These are phyloP conservation scores for Fistulina hepatica DNA, from an alignment of 1,284 basidiomycete genomes.

Conservation along the genomic window DNA sequence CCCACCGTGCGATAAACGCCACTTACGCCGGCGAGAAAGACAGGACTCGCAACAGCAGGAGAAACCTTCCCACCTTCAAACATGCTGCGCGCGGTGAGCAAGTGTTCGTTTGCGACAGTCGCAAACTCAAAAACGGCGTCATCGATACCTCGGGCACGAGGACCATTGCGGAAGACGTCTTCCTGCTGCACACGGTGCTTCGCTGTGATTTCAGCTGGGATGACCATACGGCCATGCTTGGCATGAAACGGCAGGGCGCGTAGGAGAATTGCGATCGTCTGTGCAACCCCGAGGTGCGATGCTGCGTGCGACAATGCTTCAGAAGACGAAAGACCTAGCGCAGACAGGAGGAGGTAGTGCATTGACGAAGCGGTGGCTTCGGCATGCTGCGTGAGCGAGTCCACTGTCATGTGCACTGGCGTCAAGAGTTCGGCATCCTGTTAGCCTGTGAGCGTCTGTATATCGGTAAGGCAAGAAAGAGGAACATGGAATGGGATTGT, in stretches of 20 bases:
- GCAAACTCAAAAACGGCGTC: constrained; percentile 86
- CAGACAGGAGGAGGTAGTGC: constrained; percentile 68
- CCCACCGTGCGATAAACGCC: constrained; percentile 11
- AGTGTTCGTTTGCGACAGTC: constrained; percentile 82
- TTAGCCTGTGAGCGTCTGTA: too few species aligned
- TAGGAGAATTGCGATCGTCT: constrained; percentile 63
- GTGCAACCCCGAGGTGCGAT: constrained; percentile 66
- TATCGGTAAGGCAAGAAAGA: constrained; percentile 13
- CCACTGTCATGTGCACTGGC: constrained; percentile 59
- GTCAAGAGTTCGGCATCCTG: constrained; percentile 69
- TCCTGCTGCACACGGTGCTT: constrained; percentile 78
- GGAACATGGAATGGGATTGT: constrained; percentile 5
- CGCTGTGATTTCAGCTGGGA: constrained; percentile 79
- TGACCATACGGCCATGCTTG: constrained; percentile 60
- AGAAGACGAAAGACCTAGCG: constrained; percentile 54
- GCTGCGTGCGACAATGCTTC: constrained; percentile 61
- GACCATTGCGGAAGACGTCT: constrained; percentile 70
- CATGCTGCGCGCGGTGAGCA: constrained; percentile 75
- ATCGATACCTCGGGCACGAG: constrained; percentile 49
- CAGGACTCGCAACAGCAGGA: constrained; percentile 56
- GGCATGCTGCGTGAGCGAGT: constrained; percentile 60
- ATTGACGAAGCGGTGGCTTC: constrained; percentile 74
- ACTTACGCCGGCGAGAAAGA: constrained; percentile 73
- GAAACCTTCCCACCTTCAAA: constrained; percentile 56
- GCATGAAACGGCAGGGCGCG: constrained; percentile 72